Base-by-base conservation (phyloP, 768 basidiomycete genomes). In the Pulveroboletus frians region DNA sequence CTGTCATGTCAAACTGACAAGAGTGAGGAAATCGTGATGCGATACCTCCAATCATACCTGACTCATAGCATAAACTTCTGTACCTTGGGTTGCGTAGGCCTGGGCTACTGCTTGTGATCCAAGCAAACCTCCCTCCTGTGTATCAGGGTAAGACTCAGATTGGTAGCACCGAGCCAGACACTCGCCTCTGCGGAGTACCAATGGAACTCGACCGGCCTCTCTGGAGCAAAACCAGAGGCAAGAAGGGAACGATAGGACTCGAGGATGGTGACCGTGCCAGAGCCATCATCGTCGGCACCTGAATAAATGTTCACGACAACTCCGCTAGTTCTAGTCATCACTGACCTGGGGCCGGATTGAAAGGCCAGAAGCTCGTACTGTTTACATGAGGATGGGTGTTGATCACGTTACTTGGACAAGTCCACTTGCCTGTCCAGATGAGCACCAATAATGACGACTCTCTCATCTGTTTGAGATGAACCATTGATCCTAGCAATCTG, bases 81-180 rank as follows among this genome's bases (percentile, higher is more conserved):
- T 9, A 0, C 47, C 51, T 23, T 47, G 34, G 14, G 63, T 54
- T 42, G 80, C 81, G 62, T 95, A 96, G 51, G 79, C 76, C 57
- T 75, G 73, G 32, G 92, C 92, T 43, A 97, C 79, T 15, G 92
- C 93, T 68, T 94, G 92, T 32, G 88, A 92, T 35, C 93, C 93
- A 46, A 92, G 79, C 32, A 92, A 77, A 11, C 90, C 90, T 43
- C 81, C 85, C 71, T 91, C 88, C 88, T 67, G 26, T 9, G 32
- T 11, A 23, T 35, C 11, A 18, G 20, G 20, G 27, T 63, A 11
- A 60, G 47, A 18, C 27, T 30, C 9, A 3, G 3, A 23, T 13
- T 9, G 1, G 31, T 9, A 35, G 17, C 15, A 14, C 32, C 9
- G 1, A 44, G 29, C 9, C 14, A 23, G 32, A 57, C 47, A 49